Evolutionary conservation across 148 eudicot genomes (phyloP), one percentile per base, ranked within the genome.

Genomic region (Silene latifolia): DNA sequence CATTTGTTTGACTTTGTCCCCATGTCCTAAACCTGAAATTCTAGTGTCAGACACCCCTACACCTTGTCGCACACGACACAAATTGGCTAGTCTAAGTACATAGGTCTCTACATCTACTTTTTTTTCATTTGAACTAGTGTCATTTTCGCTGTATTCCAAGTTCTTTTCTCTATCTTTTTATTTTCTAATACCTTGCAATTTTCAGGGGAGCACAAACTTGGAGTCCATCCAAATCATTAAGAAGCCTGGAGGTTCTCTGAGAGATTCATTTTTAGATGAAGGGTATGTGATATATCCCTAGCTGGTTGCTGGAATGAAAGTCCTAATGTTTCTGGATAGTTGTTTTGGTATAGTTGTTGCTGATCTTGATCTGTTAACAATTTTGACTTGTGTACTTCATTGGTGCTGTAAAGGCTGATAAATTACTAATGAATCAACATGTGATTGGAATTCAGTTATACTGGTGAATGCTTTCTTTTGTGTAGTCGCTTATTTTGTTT

Each of bases 161-260:
- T 27, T 67, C 4, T 57, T 12, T 19, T 59, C 42, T 29, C 14
- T 17, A 9, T 69, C 61, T 78, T 56, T 20, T 48, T n/a, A 21
- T 54, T 39, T 39, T 27, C 73, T 51, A 57, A 51, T 9, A 69
- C 69, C 51, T 71, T 74, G 54, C 21, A 67, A 76, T 79, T 88
- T 79, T 77, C 91, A 95, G 98, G 99, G 99, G 1, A 95, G 99
- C 80, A 95, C 99, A 61, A 95, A 95, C 80, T 78, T 95, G 81
- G 99, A 92, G 85, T 75, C 99, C 73, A 95, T 95, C 71, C 99
- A 95, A 77, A 95, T 95, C 71, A 95, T 95, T 58, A 95, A 95
- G 90, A 95, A 92, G 84, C 88, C 99, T 73, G 99, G 99, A 76
- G 99, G 99, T 19, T 92, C 99, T 7, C 74, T 95, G 72, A 92